phyloP scores from a whole-genome alignment of 2,329 filamentous ascomycete genomes.

The Calonectria pauciramosa region DNA sequence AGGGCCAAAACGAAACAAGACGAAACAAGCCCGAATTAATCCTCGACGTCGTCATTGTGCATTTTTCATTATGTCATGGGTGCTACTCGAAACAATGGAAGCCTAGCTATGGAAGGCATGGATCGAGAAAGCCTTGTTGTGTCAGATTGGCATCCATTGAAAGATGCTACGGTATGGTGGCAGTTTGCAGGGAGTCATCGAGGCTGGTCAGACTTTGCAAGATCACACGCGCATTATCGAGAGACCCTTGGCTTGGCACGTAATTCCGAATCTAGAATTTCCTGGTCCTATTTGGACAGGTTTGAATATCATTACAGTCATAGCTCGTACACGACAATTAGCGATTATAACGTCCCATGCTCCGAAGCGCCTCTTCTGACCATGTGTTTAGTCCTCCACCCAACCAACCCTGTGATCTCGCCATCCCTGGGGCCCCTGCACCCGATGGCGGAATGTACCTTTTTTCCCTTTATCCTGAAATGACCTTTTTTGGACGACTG shows the following conservation, averaged over 20 bases:
- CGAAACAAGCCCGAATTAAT: slow-evolving; percentile 16
- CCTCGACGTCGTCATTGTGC: slow-evolving; percentile 15
- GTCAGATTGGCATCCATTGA: slow-evolving; percentile 7
- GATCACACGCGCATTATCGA: slow-evolving; percentile 14
- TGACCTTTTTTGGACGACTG: neutral
- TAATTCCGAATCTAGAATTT: slow-evolving; percentile 8
- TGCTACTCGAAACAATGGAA: slow-evolving; percentile 3
- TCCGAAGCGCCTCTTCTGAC: slow-evolving; percentile 11
- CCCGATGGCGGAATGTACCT: slow-evolving; percentile 21
- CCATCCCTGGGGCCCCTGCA: slow-evolving; percentile 14
- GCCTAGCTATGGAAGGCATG: neutral
- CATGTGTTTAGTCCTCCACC: slow-evolving; percentile 6
- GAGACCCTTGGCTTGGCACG: slow-evolving; percentile 3
- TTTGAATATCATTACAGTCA: slow-evolving; percentile 21
- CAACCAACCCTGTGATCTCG: neutral
- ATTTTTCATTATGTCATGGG: slow-evolving; percentile 16
- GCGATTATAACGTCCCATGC: slow-evolving; percentile 15
- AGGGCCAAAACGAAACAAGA: slow-evolving; percentile 24
- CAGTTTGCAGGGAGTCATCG: slow-evolving; percentile 5
- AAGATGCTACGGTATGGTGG: neutral
- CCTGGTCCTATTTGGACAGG: neutral
- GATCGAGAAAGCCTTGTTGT: neutral
- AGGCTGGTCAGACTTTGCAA: slow-evolving; percentile 4
- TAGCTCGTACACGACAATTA: slow-evolving; percentile 27
- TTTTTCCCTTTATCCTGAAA: slow-evolving; percentile 19